phyloP scores from a whole-genome alignment of 2,329 filamentous ascomycete species.

The Cladophialophora bantiana region DNA sequence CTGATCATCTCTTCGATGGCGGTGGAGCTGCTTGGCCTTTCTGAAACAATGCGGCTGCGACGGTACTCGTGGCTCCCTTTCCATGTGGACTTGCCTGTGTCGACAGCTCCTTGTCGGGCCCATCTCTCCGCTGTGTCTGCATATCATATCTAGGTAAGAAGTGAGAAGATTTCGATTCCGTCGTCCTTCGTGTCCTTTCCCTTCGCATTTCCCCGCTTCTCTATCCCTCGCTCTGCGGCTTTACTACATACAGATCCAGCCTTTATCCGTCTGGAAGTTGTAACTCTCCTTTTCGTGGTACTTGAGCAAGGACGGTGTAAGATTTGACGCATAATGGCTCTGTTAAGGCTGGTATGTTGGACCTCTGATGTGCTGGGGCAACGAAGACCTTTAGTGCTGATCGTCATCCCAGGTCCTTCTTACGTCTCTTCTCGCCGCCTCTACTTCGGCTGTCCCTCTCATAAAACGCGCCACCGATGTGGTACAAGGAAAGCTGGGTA shows the following conservation, averaged over 20 bases:
- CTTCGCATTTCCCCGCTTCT: constrained; percentile 6
- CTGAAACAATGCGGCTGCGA: constrained; percentile 6
- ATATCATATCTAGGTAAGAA: constrained; percentile 11
- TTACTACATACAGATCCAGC: not conserved
- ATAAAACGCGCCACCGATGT: constrained; percentile 30
- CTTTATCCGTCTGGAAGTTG: not conserved
- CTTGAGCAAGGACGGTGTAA: not conserved
- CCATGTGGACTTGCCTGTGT: not conserved
- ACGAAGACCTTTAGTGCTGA: constrained; percentile 13
- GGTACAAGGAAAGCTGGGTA: constrained; percentile 37
- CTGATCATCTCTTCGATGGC: constrained; percentile 6
- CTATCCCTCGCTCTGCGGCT: not conserved
- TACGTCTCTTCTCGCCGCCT: constrained; percentile 19
- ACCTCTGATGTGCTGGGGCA: not conserved
- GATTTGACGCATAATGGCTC: constrained; percentile 15
- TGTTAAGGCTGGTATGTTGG: constrained; percentile 22
- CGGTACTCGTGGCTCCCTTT: not conserved
- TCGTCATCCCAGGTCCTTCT: constrained; percentile 19
- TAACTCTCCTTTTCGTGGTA: not conserved
- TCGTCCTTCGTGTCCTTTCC: not conserved
- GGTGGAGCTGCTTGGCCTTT: constrained; percentile 2
- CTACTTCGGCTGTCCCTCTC: constrained; percentile 22
- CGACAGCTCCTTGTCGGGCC: not conserved
- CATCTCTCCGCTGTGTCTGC: constrained; percentile 2
- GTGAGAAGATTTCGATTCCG: constrained; percentile 7